Percentiles rank a stretch among this genome's conserved stretches.
phyloP scores from a whole-genome alignment of 2,329 filamentous ascomycete genomes.

The Alternaria atra region DNA sequence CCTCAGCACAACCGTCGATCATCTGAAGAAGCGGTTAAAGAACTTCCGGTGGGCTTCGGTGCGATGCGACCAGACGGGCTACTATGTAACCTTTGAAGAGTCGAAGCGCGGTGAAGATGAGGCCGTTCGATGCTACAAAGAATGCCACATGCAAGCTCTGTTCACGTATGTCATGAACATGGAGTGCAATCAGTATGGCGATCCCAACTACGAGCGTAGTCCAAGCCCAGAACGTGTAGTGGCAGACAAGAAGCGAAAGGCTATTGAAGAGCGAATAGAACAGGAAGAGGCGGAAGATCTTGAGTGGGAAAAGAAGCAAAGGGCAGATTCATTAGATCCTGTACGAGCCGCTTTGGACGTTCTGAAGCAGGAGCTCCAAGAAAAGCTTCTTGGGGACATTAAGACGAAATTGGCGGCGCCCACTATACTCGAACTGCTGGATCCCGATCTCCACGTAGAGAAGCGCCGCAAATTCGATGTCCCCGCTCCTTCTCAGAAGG shows the following conservation, averaged over 20 bases:
- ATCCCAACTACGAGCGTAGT: constrained; percentile 68
- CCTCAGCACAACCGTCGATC: constrained; percentile 82
- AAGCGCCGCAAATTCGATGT: constrained; percentile 84
- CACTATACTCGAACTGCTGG: constrained; percentile 79
- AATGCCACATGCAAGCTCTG: constrained; percentile 81
- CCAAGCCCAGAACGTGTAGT: constrained; percentile 61
- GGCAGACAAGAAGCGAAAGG: constrained; percentile 64
- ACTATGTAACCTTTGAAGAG: constrained; percentile 90
- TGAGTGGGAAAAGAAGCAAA: constrained; percentile 88
- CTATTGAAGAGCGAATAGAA: constrained; percentile 71
- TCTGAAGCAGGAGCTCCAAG: constrained; percentile 80
- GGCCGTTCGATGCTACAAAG: constrained; percentile 79
- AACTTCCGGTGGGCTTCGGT: constrained; percentile 83
- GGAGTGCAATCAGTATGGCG: constrained; percentile 78
- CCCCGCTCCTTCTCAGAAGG: constrained; percentile 67
- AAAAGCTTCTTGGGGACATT: constrained; percentile 88
- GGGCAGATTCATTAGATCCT: constrained; percentile 90
- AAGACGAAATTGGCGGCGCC: constrained; percentile 87
- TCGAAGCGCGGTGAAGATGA: constrained; percentile 79
- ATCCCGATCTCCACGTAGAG: constrained; percentile 80
- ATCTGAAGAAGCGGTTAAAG: constrained; percentile 89
- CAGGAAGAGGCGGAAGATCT: constrained; percentile 82
- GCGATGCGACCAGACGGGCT: constrained; percentile 83
- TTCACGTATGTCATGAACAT: constrained; percentile 95
- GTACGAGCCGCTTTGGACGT: constrained; percentile 82